Conservation (phyloP, 2,329 filamentous ascomycete genomes). For the Phialocephala subalpina region DNA sequence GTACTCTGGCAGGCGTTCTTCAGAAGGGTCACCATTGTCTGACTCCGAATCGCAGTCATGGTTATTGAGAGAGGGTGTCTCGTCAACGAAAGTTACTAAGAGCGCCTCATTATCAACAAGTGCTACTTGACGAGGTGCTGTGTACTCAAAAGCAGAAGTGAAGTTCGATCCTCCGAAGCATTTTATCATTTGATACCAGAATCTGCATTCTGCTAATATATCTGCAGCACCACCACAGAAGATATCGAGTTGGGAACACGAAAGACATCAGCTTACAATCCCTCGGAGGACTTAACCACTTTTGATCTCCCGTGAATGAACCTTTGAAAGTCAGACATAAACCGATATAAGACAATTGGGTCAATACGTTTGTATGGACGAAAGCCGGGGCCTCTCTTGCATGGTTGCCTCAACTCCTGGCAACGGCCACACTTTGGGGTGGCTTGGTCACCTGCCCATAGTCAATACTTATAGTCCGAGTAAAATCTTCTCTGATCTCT, state of each 20-base stretch:
- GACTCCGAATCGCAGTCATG: slow-evolving; percentile 15
- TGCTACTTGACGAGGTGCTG: not conserved
- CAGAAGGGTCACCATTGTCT: not conserved
- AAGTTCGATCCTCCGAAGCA: not conserved
- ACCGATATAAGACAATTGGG: not conserved
- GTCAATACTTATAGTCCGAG: not conserved
- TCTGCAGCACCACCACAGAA: not conserved
- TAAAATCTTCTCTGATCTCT: not conserved
- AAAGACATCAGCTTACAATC: slow-evolving; percentile 21
- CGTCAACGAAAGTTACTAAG: slow-evolving; percentile 32
- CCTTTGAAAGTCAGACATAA: slow-evolving; percentile 19
- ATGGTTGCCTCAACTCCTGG: slow-evolving; percentile 22
- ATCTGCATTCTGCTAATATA: not conserved
- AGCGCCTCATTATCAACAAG: not conserved
- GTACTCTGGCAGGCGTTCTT: not conserved
- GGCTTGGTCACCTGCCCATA: slow-evolving; percentile 31
- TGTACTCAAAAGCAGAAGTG: not conserved
- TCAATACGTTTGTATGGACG: slow-evolving; percentile 29
- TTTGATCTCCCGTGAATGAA: slow-evolving; percentile 27
- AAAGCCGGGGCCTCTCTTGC: slow-evolving; percentile 31
- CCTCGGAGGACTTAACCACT: slow-evolving; percentile 28
- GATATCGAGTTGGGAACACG: not conserved
- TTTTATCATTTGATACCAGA: not conserved
- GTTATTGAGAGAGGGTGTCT: slow-evolving; percentile 25
- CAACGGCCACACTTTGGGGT: slow-evolving; percentile 35